Base-by-base conservation (phyloP, 2,329 filamentous ascomycete genomes). In the Talaromyces albobiverticillius region DNA sequence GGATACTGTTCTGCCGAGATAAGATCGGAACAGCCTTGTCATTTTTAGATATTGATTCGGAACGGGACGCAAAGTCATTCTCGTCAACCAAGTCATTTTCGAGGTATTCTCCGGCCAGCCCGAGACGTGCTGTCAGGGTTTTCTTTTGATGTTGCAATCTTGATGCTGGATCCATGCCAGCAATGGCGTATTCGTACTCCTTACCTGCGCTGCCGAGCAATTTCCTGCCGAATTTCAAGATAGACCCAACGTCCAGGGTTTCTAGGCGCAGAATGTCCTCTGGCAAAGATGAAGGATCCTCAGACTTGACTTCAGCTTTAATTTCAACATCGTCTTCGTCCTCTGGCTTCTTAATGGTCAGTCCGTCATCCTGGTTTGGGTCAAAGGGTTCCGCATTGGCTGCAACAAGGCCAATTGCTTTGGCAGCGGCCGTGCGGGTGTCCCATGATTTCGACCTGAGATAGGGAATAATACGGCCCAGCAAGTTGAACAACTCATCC, bases 401-500 rank as follows among this genome's bases (percentile, higher is more conserved):
- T 58, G 95, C 86, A 61, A 99, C 97, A 64, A 93, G 91, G 55
- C 93, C 93, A 55, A 99, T 87, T 18, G 94, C 94, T 73, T 93
- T 95, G 62, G 93, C 91, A 45, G 95, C 89, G 51, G 94, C 95
- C 57, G 88, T 92, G 62, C 95, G 82, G 23, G 94, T 99, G 67
- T 99, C 94, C 94, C 94, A 99, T 68, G 92, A 93, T 70, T 93
- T 96, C 62, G 94, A 93, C 55, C 90, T 85, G 26, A 99, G 81
- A 71, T 96, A 99, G 1, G 94, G 93, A n/a, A 99, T 86, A 29
- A 99, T 92, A 57, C 93, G 83, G 26, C 90, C 93, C 11, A 99
- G 81, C 6, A 99, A 82, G 68, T 97, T 96, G 75, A 97, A 97
- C 1, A 99, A 79, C 71, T 99, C 95, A 74, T 99, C 93, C 0